Evolutionary conservation across 2,329 filamentous ascomycete species (phyloP), one percentile per base, ranked within the genome.

Genomic region (Pyricularia pennisetigena): DNA sequence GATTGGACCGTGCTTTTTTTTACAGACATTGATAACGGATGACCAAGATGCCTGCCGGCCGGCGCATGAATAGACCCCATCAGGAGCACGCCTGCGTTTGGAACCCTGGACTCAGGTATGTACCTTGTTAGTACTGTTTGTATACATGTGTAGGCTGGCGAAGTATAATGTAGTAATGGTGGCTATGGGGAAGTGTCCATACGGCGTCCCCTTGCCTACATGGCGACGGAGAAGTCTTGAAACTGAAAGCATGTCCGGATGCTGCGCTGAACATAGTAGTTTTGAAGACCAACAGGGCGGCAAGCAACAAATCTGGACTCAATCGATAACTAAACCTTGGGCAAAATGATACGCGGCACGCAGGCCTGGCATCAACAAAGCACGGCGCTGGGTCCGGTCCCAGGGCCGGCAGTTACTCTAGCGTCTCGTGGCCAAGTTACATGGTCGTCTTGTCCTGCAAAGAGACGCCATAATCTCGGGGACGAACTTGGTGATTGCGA

Each of bases 401-500:
- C 41, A 49, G 41, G 41, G 41, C 41, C 41, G 41, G 41, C 41
- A 49, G 41, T 49, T 49, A 49, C 16, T 49, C 41, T 49, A 49
- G 41, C 41, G 41, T 49, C 41, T 49, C 41, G 41, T 49, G 41
- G 41, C 41, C 41, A 49, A 49, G 41, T 49, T 49, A n/a, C 41
- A 49, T 49, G 41, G 41, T 49, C 41, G 41, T 49, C 41, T 49
- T 49, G 41, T 49, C 41, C 41, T 49, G 41, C 41, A 49, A 49
- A 49, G 41, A 49, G 41, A 49, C 41, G 41, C 41, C 28, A 64
- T 64, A 49, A 49, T 49, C 41, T 49, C 41, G 20, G 20, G 41
- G 41, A 3, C 41, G 16, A 49, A 20, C 63, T 23, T 23, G 63
- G 24, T 23, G 23, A 64, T n/a, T 63, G 66, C 74, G 72, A 75